Conservation (phyloP, 257 asterid species). For the Nicotiana benthamiana region DNA sequence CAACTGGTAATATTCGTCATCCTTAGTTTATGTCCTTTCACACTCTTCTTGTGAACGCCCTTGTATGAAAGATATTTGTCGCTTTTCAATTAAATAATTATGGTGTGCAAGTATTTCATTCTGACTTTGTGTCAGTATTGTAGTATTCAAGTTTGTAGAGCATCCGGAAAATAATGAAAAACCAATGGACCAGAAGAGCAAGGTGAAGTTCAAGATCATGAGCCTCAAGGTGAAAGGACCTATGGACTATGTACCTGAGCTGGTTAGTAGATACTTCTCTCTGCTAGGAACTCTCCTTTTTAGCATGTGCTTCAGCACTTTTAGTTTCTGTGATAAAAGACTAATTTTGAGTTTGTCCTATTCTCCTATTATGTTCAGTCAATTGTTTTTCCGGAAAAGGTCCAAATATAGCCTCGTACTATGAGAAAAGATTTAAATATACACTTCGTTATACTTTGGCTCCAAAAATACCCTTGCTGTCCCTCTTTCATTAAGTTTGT, state of each 20-base stretch:
- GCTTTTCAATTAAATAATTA: not conserved
- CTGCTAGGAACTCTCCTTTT: not conserved
- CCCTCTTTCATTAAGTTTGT: too few species aligned
- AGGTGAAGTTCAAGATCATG: constrained; percentile 91
- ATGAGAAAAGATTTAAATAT: too few species aligned
- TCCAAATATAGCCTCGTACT: too few species aligned
- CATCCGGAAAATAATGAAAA: constrained; percentile 89
- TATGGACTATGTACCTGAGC: constrained; percentile 85
- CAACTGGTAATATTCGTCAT: constrained; percentile 55
- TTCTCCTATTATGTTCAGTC: not conserved
- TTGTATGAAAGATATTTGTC: not conserved
- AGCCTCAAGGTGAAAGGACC: constrained; percentile 87
- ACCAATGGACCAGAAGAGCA: constrained; percentile 82
- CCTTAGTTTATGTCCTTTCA: not conserved
- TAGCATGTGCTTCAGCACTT: not conserved
- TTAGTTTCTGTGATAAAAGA: not conserved
- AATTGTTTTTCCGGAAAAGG: not conserved
- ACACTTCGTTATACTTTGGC: too few species aligned
- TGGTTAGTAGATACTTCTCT: constrained; percentile 48
- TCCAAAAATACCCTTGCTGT: too few species aligned
- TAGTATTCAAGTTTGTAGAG: constrained; percentile 96
- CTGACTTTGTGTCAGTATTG: constrained; percentile 20
- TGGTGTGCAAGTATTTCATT: not conserved
- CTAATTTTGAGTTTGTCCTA: not conserved
- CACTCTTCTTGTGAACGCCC: not conserved